Percentiles rank a stretch among this genome's conserved stretches.
Conservation (phyloP, 305 asterid species). For the Fraxinus albicans region DNA sequence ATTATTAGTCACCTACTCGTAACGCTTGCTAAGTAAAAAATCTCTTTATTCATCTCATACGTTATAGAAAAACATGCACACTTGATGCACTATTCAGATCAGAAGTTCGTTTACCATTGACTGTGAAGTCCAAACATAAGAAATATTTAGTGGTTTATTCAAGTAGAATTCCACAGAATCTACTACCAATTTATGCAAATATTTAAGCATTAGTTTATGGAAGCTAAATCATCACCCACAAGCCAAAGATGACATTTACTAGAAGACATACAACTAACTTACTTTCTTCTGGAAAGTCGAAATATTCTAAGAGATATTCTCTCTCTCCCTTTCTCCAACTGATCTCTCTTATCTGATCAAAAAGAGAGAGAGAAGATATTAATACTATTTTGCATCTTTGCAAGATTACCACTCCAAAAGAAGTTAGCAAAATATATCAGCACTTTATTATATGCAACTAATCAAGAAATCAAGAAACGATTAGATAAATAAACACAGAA, state of each 20-base stretch:
- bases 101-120: neutral
- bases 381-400: conserved; percentile 22
- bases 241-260: conserved; percentile 6
- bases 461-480: neutral
- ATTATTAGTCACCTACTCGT: neutral
- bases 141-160: neutral
- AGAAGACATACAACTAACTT: conserved; percentile 29
- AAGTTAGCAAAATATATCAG: neutral
- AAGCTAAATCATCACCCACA: conserved; percentile 13
- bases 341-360: conserved; percentile 47
- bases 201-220: conserved; percentile 1
- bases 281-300: conserved; percentile 75
- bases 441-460: neutral
- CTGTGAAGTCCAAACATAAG: neutral
- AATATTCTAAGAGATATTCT: conserved; percentile 37
- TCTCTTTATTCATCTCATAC: neutral
- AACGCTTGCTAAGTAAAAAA: neutral
- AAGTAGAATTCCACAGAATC: neutral
- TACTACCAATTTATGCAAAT: neutral
- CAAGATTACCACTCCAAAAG: neutral
- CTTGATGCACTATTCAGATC: neutral
- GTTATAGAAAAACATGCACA: neutral
- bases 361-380: conserved; percentile 17
- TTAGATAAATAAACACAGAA: neutral
- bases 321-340: conserved; percentile 13